Base-by-base conservation (phyloP, 768 basidiomycete genomes). In the Porphyrellus cyaneotinctus region DNA sequence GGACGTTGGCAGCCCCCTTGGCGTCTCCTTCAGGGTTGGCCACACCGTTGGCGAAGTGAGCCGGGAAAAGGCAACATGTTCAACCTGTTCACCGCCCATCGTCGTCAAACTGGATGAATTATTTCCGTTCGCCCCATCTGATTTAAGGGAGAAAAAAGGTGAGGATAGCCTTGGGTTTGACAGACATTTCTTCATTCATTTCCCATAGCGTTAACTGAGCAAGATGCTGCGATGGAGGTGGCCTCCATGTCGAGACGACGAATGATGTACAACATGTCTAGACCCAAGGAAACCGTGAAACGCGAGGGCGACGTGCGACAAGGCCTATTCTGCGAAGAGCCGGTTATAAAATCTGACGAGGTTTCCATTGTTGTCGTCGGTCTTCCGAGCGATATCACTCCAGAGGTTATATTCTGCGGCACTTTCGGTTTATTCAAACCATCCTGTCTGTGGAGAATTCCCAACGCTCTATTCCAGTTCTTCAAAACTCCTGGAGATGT, bases 351-450 rank as follows among this genome's bases (percentile, higher is more conserved):
- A 24, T 30, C 45, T 10, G 59, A 61, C 28, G 59, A 61, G 23
- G 60, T 62, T 38, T 49, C 53, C 18, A 57, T 62, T 20, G 51
- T 49, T 4, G 41, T 61, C 36, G 33, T 61, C n/a, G 60, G 56
- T n/a, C 51, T 62, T 30, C 46, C 56, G 20, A 49, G 18, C 14
- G 50, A 56, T 36, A 41, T 52, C 32, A 57, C 47, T 30, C 57
- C 48, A 23, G 58, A 54, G 22, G 17, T 49, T 15, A n/a, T 53
- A 23, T 59, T 59, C 37, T 56, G 52, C 26, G 59, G 58, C 8
- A 59, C 56, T 13, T 46, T 51, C 15, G 58, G 59, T 26, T 48
- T 60, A 23, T 54, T 51, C 17, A 31, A 54, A 15, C 58, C 52
- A 10, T 22, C 53, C 12, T 18, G n/a, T 32, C 37, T 49, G 14